Base-by-base conservation (phyloP, 2,329 filamentous ascomycete species). In the Fusarium zealandicum region DNA sequence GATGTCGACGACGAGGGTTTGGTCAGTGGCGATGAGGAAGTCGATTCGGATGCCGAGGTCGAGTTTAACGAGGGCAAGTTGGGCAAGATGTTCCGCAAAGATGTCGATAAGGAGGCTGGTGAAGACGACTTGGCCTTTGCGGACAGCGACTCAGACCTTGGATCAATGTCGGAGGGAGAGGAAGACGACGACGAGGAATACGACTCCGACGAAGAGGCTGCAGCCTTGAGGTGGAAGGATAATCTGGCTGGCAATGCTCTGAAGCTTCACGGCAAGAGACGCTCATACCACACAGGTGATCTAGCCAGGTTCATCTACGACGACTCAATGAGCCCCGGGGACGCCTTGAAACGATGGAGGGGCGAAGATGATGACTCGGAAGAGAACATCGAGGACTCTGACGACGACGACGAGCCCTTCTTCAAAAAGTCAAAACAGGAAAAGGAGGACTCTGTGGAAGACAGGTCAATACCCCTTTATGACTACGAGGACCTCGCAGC, bases 131-230 rank as follows among this genome's bases (percentile, higher is more conserved):
- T 98, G 51, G 91, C 87, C 1, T 99, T 97, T 77, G 95, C 95
- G 12, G 95, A 99, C 69, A 96, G 92, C 69, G 96, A 99, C 73
- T 99, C 95, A 0, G 96, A 99, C 71, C 81, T 99, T 5, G 95
- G 95, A 6, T 96, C 93, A 4, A 75, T 97, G 59, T 96, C 91
- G 3, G 77, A 78, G 2, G 74, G 73, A 0, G 76, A 77, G 4
- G 76, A 75, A 4, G 78, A 76, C 10, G 75, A 79, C 0, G 76
- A 78, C 1, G 81, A 84, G n/a, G 83, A 84, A n/a, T 71, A 74
- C 39, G 72, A 76, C 44, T 82, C 80, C 2, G 83, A 83, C 14
- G 89, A 90, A 45, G 91, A 93, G 40, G 88, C 89, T 32, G 89
- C 87, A 3, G 87, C 82, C 3, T 67, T 90, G 17, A 83, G 86